Evolutionary conservation across 768 basidiomycete species (phyloP), one percentile per base, ranked within the genome.

Genomic region (Boletus tomentosulus): DNA sequence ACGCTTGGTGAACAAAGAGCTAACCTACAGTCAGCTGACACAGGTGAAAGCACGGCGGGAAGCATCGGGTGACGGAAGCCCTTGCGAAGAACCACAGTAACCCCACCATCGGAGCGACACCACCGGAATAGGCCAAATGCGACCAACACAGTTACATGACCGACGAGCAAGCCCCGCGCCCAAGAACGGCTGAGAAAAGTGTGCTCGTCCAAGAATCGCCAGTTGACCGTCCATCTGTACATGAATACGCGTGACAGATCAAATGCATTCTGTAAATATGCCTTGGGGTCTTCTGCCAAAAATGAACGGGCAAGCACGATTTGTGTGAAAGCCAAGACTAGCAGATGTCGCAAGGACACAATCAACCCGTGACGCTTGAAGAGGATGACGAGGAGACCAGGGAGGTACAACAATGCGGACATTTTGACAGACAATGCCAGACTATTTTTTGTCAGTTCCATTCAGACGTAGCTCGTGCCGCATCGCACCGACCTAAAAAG

Each of bases 181-280:
- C 87, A 88, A 42, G 64, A 66, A 3, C 71, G 67, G 55, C 83
- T 86, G 45, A 91, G 71, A 72, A 98, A 98, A 6, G 74, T 75
- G n/a, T 80, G 74, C 66, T 94, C 89, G 27, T 78, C 74, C 3
- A 99, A 57, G 64, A 96, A 87, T 43, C 93, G 82, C 97, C 97
- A 99, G 66, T 98, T 99, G 52, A 98, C 94, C 0, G 96, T 98
- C 96, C 96, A 99, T 66, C 90, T 85, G 70, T 89, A 97, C 30
- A 97, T 71, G 73, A 99, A 99, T 8, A 85, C 78, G 13, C 97
- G 86, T 4, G 84, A 84, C 52, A 99, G 76, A 65, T 98, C 86
- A 66, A 96, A 99, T 2, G 97, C 88, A 19, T 79, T 78, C 24
- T 71, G 74, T 38, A 92, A 61, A 69, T 99, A 99, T 22, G 82